A percentile compares a stretch with the other conserved stretches of the same genome.
Evolutionary conservation across 2,329 filamentous ascomycete genomes (phyloP).

Genomic region (Fusarium xylarioides): DNA sequence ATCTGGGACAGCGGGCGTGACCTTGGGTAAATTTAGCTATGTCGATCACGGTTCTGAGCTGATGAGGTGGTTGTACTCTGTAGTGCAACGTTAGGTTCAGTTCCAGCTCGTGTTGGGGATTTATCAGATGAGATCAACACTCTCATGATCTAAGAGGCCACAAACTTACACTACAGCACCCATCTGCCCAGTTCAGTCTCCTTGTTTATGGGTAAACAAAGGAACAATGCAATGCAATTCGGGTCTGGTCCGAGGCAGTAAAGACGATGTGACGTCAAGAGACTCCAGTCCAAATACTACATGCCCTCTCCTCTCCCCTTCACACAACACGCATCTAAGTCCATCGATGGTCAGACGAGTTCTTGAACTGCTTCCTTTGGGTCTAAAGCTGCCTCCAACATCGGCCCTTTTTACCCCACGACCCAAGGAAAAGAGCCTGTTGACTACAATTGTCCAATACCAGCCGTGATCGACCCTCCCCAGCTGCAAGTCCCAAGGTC

Average conservation of each 20-base stretch:
- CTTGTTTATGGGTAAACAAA: not conserved
- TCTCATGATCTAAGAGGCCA: not conserved
- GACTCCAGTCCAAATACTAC: not conserved
- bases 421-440: constrained; percentile 2
- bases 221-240: not conserved
- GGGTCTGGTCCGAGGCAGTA: not conserved
- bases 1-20: not conserved
- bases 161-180: not conserved
- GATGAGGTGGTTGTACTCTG: not conserved
- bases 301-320: not conserved
- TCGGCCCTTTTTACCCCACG: constrained; percentile 40
- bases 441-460: constrained; percentile 20
- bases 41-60: constrained; percentile 23
- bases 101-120: not conserved
- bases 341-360: not conserved
- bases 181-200: not conserved
- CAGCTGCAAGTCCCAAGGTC: not conserved
- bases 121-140: not conserved
- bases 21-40: constrained; percentile 15
- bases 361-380: not conserved
- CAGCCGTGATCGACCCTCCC: constrained; percentile 11
- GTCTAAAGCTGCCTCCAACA: constrained; percentile 2
- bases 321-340: not conserved
- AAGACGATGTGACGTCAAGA: constrained; percentile 12
- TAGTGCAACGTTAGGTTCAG: constrained; percentile 15